Evolutionary conservation across 805 yeast genomes (phyloP).

Genomic region (Ascoidea rubescens): DNA sequence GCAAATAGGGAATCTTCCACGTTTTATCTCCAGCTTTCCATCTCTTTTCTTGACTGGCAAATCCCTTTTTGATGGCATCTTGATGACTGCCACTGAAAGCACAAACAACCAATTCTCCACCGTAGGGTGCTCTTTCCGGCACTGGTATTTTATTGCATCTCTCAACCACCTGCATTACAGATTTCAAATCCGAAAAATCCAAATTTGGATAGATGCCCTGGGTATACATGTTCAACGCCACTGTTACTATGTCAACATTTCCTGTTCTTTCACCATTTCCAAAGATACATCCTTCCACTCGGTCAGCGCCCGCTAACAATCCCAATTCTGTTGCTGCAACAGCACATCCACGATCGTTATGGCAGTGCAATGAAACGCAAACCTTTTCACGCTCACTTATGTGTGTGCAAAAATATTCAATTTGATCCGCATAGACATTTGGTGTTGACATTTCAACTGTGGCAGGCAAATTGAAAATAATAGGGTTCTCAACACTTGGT

Average conservation of each 20-base stretch:
- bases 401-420: conserved; percentile 57
- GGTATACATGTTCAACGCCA: conserved; percentile 67
- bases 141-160: conserved; percentile 68
- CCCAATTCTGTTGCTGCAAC: conserved; percentile 76
- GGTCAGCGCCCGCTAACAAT: conserved; percentile 69
- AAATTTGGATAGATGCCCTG: conserved; percentile 62
- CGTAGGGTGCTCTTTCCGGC: conserved; percentile 66
- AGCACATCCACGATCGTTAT: conserved; percentile 74
- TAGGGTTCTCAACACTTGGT: conserved; percentile 61
- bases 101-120: conserved; percentile 66
- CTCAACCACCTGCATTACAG: conserved; percentile 55
- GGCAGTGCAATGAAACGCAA: conserved; percentile 58
- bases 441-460: conserved; percentile 72
- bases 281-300: conserved; percentile 73
- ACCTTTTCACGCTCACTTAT: conserved; percentile 62
- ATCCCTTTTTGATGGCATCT: conserved; percentile 60
- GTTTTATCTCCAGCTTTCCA: conserved; percentile 30
- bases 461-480: conserved; percentile 69
- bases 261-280: conserved; percentile 84
- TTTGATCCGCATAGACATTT: conserved; percentile 67
- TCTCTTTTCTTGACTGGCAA: conserved; percentile 37
- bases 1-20: conserved; percentile 68
- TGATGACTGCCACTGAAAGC: conserved; percentile 69
- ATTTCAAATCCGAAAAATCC: conserved; percentile 57
- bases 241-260: conserved; percentile 64